Evolutionary conservation across 805 yeast species (phyloP).

Genomic region (Torulaspora franciscae): DNA sequence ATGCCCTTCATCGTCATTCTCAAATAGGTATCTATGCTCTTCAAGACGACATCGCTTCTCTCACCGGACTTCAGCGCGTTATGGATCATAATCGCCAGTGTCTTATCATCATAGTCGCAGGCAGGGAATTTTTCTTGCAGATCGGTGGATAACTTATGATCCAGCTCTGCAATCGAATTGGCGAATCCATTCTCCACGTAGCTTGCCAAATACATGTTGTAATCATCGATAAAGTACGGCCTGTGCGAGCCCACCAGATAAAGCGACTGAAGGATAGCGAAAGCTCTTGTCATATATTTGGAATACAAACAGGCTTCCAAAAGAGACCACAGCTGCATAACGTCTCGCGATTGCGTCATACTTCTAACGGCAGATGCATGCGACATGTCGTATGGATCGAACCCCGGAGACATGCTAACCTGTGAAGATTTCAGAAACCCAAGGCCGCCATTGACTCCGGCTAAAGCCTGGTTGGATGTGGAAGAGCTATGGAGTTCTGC

Average conservation of each 20-base stretch:
- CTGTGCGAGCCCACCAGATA: conserved; percentile 43
- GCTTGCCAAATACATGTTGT: conserved; percentile 54
- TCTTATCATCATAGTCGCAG: conserved; percentile 47
- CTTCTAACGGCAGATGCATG: conserved; percentile 16
- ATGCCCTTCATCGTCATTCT: conserved; percentile 19
- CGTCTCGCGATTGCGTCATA: conserved; percentile 43
- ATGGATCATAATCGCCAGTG: conserved; percentile 55
- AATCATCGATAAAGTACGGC: conserved; percentile 55
- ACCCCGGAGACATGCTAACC: conserved; percentile 19
- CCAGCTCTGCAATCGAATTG: conserved; percentile 39
- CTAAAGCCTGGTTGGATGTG: conserved; percentile 4
- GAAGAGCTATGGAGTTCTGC: conserved; percentile 5
- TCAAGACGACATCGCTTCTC: conserved; percentile 5
- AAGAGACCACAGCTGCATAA: conserved; percentile 66
- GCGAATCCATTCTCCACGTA: conserved; percentile 12
- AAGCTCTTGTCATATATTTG: conserved; percentile 64
- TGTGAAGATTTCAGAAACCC: conserved; percentile 14
- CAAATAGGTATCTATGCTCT: conserved; percentile 19
- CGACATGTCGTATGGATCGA: conserved; percentile 30
- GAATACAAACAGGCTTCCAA: conserved; percentile 73
- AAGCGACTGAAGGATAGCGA: conserved; percentile 57
- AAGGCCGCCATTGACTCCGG: conserved; percentile 5
- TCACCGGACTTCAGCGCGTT: conserved; percentile 35
- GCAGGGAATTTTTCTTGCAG: conserved; percentile 39
- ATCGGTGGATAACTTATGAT: conserved; percentile 38